Conservation (phyloP, 345 rosid genomes). For the Angophora floribunda region DNA sequence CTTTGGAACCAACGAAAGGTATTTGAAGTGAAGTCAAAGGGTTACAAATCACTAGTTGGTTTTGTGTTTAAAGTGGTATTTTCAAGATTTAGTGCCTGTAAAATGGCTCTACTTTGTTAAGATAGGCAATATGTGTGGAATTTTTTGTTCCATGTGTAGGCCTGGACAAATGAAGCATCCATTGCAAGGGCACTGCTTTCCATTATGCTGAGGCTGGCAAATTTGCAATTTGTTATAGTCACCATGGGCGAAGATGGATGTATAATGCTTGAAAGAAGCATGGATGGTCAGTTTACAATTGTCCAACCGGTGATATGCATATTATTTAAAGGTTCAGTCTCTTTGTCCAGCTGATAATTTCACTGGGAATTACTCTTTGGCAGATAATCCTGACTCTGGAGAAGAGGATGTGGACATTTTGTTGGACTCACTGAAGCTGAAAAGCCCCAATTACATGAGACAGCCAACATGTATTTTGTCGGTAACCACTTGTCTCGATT, state of each 20-base stretch:
- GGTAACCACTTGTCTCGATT: background rate
- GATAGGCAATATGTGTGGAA: background rate
- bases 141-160: conserved; percentile 25
- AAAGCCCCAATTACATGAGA: conserved; percentile 26
- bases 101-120: background rate
- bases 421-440: conserved; percentile 40
- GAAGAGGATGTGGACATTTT: conserved; percentile 57
- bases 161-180: conserved; percentile 71
- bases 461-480: conserved; percentile 29
- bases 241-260: conserved; percentile 92
- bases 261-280: conserved; percentile 72
- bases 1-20: background rate
- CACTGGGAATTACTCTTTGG: background rate
- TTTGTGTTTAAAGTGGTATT: background rate
- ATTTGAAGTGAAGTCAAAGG: background rate
- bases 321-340: background rate
- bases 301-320: background rate
- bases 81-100: background rate
- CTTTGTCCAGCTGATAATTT: background rate
- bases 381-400: conserved; percentile 32
- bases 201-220: conserved; percentile 71
- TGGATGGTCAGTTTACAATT: conserved; percentile 32
- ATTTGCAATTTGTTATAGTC: conserved; percentile 66
- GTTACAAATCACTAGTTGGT: background rate
- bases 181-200: conserved; percentile 66